Conservation (phyloP, 768 basidiomycete species). For the Trametes maxima region DNA sequence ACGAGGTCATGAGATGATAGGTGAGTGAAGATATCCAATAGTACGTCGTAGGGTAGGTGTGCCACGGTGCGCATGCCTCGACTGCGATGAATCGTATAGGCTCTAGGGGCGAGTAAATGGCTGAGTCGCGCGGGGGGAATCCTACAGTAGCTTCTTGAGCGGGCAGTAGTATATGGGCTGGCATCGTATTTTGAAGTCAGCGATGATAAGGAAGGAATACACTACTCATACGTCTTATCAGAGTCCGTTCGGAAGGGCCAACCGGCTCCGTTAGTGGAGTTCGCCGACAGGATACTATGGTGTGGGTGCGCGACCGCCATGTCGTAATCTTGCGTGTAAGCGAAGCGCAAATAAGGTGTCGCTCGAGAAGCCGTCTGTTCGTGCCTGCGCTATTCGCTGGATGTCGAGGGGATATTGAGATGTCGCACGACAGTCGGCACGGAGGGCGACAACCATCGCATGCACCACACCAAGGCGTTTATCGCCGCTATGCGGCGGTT, state of each 20-base stretch:
- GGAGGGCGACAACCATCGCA: background rate
- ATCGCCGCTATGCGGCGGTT: background rate
- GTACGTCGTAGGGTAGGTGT: constrained; percentile 13
- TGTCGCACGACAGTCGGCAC: background rate
- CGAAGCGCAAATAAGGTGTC: background rate
- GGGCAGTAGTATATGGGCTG: background rate
- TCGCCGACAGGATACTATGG: background rate
- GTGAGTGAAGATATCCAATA: constrained; percentile 9
- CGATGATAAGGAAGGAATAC: background rate
- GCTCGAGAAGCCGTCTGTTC: background rate
- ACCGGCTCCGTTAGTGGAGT: background rate
- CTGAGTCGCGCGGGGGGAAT: no score
- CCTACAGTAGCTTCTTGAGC: no score
- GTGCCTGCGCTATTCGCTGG: background rate
- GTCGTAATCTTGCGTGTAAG: constrained; percentile 1
- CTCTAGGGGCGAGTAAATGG: no score
- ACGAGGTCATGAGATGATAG: constrained; percentile 12
- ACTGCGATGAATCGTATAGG: no score
- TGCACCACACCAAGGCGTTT: background rate
- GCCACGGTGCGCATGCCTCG: background rate
- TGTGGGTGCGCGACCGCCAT: background rate
- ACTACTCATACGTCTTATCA: background rate
- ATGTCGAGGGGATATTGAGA: no score
- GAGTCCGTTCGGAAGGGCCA: background rate
- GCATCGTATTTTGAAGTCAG: background rate